A percentile compares a stretch with the other conserved stretches of the same genome.
These are phyloP conservation scores for Paramyrothecium roridum DNA, from an alignment of 2,329 filamentous ascomycete species.

Conservation along the genomic window DNA sequence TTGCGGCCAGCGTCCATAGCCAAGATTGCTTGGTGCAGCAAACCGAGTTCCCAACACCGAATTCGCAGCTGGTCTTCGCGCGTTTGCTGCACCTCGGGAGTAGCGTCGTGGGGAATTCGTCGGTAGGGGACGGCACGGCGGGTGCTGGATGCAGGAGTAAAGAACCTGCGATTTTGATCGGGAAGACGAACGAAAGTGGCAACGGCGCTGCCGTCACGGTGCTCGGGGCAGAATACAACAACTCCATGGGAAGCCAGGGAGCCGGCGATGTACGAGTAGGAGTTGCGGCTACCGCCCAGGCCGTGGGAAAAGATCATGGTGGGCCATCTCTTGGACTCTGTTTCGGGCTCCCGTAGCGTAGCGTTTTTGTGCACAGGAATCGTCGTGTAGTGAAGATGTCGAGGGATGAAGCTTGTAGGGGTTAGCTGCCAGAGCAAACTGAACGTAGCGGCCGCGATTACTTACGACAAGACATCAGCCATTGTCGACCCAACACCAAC, in stretches of 20 bases:
- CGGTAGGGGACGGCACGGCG: slow-evolving; percentile 43
- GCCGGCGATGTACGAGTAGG: slow-evolving; percentile 79
- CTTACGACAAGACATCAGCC: slow-evolving; percentile 59
- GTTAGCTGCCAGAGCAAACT: background rate
- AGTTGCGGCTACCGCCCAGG: slow-evolving; percentile 75
- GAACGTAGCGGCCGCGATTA: slow-evolving; percentile 5
- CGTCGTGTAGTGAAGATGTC: slow-evolving; percentile 69
- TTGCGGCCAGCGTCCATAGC: slow-evolving; percentile 57
- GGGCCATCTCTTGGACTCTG: slow-evolving; percentile 62
- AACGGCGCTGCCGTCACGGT: slow-evolving; percentile 77
- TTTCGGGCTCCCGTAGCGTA: slow-evolving; percentile 49
- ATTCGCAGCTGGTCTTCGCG: slow-evolving; percentile 72
- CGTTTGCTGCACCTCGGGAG: slow-evolving; percentile 61
- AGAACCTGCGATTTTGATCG: slow-evolving; percentile 33
- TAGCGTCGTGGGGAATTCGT: slow-evolving; percentile 59
- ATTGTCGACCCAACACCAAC: slow-evolving; percentile 60
- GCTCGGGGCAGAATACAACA: slow-evolving; percentile 77
- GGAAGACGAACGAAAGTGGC: slow-evolving; percentile 69
- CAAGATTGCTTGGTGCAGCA: slow-evolving; percentile 65
- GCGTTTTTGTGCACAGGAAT: slow-evolving; percentile 74
- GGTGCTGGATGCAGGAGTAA: slow-evolving; percentile 12
- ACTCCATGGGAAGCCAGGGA: slow-evolving; percentile 78
- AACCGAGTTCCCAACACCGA: slow-evolving; percentile 73
- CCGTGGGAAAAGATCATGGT: slow-evolving; percentile 86
- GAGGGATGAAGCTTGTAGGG: slow-evolving; percentile 56